Evolutionary conservation across 257 asterid genomes (phyloP).

Genomic region (Sherardia arvensis): DNA sequence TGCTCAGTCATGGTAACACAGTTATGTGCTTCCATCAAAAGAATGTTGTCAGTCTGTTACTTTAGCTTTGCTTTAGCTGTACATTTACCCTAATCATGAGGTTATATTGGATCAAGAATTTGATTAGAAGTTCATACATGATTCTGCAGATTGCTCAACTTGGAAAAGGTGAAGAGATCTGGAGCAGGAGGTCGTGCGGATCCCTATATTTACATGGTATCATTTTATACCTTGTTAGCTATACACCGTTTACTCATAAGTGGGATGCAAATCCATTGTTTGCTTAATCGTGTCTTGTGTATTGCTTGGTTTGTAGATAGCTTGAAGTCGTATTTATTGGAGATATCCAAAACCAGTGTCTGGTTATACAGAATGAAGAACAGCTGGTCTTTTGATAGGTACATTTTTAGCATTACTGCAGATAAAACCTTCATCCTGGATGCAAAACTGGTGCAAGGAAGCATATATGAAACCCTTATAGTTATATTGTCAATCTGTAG

Average conservation of each 20-base stretch:
- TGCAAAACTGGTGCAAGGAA: background rate
- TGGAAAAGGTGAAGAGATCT: slow-evolving; percentile 58
- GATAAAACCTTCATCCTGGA: background rate
- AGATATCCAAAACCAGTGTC: slow-evolving; percentile 2
- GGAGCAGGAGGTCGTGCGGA: slow-evolving; percentile 88
- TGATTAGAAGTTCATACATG: background rate
- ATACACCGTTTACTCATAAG: background rate
- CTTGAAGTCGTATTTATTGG: slow-evolving; percentile 11
- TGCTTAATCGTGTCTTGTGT: background rate
- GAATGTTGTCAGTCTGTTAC: too few species aligned
- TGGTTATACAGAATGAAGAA: background rate
- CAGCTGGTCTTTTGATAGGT: background rate
- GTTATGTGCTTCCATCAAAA: background rate
- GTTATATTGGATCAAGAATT: background rate
- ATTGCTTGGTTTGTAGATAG: slow-evolving; percentile 15
- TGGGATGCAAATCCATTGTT: background rate
- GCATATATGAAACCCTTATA: background rate
- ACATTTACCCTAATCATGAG: background rate
- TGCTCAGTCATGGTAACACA: background rate
- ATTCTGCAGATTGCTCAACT: slow-evolving; percentile 61
- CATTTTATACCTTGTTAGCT: background rate
- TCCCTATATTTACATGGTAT: slow-evolving; percentile 83
- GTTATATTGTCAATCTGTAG: background rate
- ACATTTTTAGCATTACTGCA: background rate
- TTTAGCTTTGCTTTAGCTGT: background rate